A percentile compares a stretch with the other conserved stretches of the same genome.
phyloP scores from a whole-genome alignment of 2,329 filamentous ascomycete genomes.

The Emmonsiellopsis sp. region DNA sequence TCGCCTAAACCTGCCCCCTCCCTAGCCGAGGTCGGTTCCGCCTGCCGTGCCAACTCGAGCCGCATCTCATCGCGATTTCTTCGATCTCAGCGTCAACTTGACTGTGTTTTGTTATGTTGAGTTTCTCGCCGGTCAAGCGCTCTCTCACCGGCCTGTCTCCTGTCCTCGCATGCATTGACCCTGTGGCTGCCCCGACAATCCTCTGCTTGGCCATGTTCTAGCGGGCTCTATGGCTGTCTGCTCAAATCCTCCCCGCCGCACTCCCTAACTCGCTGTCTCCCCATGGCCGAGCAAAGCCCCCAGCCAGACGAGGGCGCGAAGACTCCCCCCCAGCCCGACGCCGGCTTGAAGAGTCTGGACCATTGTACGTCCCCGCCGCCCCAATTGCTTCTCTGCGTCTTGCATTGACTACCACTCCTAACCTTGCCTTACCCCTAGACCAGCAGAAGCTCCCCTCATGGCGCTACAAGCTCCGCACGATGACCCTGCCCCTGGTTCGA shows the following conservation, averaged over 20 bases:
- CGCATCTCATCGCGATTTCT: too few species aligned
- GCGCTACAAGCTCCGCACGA: slow-evolving; percentile 78
- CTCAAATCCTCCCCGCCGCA: slow-evolving; percentile 1
- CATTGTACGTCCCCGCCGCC: slow-evolving; percentile 47
- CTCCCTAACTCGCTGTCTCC: slow-evolving; percentile 11
- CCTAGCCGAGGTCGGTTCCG: too few species aligned
- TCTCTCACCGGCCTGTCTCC: too few species aligned
- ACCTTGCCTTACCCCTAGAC: slow-evolving; percentile 44
- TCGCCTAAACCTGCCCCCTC: too few species aligned
- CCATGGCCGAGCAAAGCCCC: slow-evolving; percentile 28
- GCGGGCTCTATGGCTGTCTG: slow-evolving; percentile 6
- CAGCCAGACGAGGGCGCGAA: slow-evolving; percentile 3
- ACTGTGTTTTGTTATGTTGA: too few species aligned
- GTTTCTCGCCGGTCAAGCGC: too few species aligned
- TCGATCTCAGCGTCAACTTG: too few species aligned
- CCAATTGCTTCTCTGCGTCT: slow-evolving; percentile 1
- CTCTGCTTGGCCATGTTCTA: neutral
- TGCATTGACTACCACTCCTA: neutral
- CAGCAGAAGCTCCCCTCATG: slow-evolving; percentile 74
- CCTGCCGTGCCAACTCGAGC: too few species aligned
- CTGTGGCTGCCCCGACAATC: too few species aligned
- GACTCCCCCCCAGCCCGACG: slow-evolving; percentile 35
- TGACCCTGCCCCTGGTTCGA: slow-evolving; percentile 74
- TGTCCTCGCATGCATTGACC: too few species aligned
- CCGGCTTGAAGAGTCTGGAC: slow-evolving; percentile 70